phyloP scores from a whole-genome alignment of 1,139 yeast species.

The Wickerhamomyces sp. region DNA sequence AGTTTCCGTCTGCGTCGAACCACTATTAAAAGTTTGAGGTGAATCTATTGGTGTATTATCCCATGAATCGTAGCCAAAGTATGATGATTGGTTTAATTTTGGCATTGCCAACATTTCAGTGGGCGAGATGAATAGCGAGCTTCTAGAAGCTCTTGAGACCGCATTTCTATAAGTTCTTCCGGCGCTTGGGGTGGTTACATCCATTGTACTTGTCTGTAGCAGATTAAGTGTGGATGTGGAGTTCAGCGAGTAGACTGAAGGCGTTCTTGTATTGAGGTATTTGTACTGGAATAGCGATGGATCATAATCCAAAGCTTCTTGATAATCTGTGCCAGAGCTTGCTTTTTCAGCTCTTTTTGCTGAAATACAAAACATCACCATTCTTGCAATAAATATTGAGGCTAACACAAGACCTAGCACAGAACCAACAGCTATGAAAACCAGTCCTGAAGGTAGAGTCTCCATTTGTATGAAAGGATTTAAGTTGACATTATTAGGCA shows the following conservation, averaged over 20 bases:
- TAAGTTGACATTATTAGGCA: slow-evolving; percentile 34
- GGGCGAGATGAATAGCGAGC: slow-evolving; percentile 33
- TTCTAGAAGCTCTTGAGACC: slow-evolving; percentile 20
- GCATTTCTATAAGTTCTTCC: slow-evolving; percentile 24
- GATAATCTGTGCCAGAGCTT: background rate
- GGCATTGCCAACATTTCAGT: slow-evolving; percentile 26
- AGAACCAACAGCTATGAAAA: slow-evolving; percentile 72
- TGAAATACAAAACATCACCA: slow-evolving; percentile 12
- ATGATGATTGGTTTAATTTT: background rate
- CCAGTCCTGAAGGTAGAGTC: slow-evolving; percentile 59
- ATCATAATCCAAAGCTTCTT: slow-evolving; percentile 15
- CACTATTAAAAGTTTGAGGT: slow-evolving; percentile 11
- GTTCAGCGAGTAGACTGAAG: slow-evolving; percentile 25
- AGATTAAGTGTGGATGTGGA: slow-evolving; percentile 23
- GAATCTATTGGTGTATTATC: slow-evolving; percentile 21
- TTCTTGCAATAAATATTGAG: slow-evolving; percentile 11
- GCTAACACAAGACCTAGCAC: slow-evolving; percentile 33
- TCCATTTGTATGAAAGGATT: slow-evolving; percentile 55
- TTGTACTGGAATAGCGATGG: slow-evolving; percentile 13
- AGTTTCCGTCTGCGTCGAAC: background rate
- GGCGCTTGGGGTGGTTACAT: slow-evolving; percentile 4
- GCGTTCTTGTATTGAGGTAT: slow-evolving; percentile 2
- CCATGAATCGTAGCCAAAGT: slow-evolving; percentile 6
- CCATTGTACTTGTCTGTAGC: slow-evolving; percentile 15
- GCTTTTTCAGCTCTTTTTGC: slow-evolving; percentile 16